Evolutionary conservation across 169 alveolate species (phyloP).

Genomic region (Plasmodium knowlesi): DNA sequence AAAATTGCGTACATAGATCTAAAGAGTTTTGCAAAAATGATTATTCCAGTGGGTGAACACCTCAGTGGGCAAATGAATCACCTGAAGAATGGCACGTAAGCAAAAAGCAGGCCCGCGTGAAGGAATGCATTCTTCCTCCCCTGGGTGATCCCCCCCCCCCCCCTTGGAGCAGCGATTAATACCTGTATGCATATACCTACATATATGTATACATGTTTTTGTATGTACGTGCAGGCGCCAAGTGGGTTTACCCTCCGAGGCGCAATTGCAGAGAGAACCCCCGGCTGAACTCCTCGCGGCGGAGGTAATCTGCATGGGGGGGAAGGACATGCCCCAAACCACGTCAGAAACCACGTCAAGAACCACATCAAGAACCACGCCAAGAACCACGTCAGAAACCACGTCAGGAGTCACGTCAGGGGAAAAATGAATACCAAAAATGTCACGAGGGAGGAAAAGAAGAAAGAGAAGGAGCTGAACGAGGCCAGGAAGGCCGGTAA

Average conservation of each 20-base stretch:
- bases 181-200: no score
- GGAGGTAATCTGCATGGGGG: not conserved
- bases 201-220: no score
- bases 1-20: not conserved
- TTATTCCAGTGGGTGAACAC: not conserved
- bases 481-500: conserved; percentile 81
- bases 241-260: not conserved
- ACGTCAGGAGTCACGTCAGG: not conserved
- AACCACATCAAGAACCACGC: no score
- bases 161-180: no score
- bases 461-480: conserved; percentile 78
- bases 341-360: no score
- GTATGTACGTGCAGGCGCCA: not conserved
- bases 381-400: not conserved
- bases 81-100: not conserved
- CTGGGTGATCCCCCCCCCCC: no score
- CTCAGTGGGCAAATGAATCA: not conserved
- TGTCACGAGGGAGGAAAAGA: conserved; percentile 79
- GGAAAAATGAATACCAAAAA: conserved; percentile 73
- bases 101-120: no score
- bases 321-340: not conserved
- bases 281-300: not conserved
- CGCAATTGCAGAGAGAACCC: not conserved
- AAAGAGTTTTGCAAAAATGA: not conserved
- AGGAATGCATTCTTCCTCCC: no score